Percentiles rank a stretch among this genome's conserved stretches.
These are phyloP conservation scores for Houttuynia cordata DNA, from an alignment of 164 flowering plant species.

Conservation along the genomic window DNA sequence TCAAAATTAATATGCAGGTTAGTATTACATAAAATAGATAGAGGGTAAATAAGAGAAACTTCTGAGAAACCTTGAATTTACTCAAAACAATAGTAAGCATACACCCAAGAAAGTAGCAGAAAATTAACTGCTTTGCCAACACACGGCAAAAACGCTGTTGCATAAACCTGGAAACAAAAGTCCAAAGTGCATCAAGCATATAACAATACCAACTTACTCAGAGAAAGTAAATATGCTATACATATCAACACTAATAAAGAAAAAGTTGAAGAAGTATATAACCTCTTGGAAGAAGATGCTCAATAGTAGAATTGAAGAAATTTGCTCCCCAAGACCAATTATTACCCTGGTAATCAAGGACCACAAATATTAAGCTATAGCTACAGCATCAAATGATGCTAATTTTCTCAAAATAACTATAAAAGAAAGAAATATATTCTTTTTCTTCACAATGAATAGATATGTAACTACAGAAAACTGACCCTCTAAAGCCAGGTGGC, in stretches of 20 bases:
- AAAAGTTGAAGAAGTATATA: no score
- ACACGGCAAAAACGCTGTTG: constrained; percentile 61
- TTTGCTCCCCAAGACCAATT: no score
- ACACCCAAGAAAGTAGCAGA: no score
- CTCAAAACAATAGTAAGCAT: no score
- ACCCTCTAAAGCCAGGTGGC: constrained; percentile 71
- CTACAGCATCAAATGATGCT: constrained; percentile 1
- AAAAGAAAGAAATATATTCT: constrained; percentile 40
- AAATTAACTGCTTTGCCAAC: no score
- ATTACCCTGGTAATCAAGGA: no score
- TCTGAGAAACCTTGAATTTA: constrained; percentile 21
- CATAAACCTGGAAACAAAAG: constrained; percentile 44
- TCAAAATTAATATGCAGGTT: background rate
- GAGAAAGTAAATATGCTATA: no score
- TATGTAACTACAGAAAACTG: constrained; percentile 9
- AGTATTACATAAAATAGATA: no score
- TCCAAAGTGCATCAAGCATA: background rate
- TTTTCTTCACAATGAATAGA: constrained; percentile 2
- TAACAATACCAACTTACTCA: constrained; percentile 1
- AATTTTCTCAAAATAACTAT: constrained; percentile 78
- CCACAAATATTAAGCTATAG: no score
- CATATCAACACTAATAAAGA: no score
- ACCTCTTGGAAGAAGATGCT: no score
- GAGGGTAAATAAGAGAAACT: background rate
- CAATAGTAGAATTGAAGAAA: no score